Conservation (phyloP, 176 grass and related monocot species). For the Tillandsia fasciculata region DNA sequence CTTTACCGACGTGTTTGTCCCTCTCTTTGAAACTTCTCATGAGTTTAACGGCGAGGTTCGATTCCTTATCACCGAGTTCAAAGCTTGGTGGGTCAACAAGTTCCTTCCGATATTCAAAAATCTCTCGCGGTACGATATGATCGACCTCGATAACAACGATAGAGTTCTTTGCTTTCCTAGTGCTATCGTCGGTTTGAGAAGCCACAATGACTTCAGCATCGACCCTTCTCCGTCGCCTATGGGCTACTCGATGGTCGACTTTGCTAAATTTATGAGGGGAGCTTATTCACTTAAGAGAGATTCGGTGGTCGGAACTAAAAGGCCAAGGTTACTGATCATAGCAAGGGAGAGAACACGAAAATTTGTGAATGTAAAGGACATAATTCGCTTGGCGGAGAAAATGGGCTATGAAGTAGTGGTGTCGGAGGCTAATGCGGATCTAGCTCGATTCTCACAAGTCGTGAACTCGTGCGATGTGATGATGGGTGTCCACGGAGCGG, state of each 20-base stretch:
- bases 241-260: constrained; percentile 58
- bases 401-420: constrained; percentile 25
- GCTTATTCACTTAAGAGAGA: constrained; percentile 32
- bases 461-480: constrained; percentile 62
- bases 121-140: constrained; percentile 57
- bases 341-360: constrained; percentile 23
- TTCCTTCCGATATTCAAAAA: constrained; percentile 49
- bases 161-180: constrained; percentile 57
- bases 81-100: constrained; percentile 52
- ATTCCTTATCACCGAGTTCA: constrained; percentile 54
- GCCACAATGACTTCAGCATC: constrained; percentile 77
- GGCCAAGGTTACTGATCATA: constrained; percentile 30
- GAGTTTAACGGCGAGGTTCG: constrained; percentile 61
- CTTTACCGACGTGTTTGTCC: constrained; percentile 78
- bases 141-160: constrained; percentile 46
- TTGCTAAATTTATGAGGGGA: constrained; percentile 44
- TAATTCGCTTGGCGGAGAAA: constrained; percentile 19
- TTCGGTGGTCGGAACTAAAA: background rate
- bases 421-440: constrained; percentile 22
- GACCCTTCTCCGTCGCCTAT: constrained; percentile 47
- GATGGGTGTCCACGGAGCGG: constrained; percentile 76
- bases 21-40: constrained; percentile 71
- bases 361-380: constrained; percentile 17
- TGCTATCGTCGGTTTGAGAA: constrained; percentile 56
- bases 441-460: constrained; percentile 25